Base-by-base conservation (phyloP, 2,329 filamentous ascomycete species). In the Colletotrichum brevisporum region DNA sequence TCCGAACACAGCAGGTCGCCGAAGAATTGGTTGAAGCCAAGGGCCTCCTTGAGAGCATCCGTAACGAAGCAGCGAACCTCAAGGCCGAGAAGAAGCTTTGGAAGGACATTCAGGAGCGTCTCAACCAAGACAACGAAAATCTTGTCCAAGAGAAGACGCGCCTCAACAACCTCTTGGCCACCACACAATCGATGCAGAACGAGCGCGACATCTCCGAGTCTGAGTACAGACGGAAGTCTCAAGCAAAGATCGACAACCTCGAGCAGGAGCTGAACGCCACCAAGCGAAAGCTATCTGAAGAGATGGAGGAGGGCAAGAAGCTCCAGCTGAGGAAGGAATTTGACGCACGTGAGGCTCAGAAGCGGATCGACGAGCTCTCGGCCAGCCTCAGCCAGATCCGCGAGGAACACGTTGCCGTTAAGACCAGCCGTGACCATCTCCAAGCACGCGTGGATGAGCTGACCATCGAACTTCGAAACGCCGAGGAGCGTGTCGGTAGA, bases 31-130 rank as follows among this genome's bases (percentile, higher is more conserved):
- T 98, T 10, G 96, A 98, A 78, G 91, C 92, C 5, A 92, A 91
- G 77, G 92, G 92, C 39, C 83, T 95, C 60, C 85, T 93, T 4
- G 95, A 99, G 76, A 95, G 94, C 76, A 88, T 98, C 80, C 92
- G 94, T 60, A 94, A 94, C 72, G 96, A 99, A 78, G 94, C 91
- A 62, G 91, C 94, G 16, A 98, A 98, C 76, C 88, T 98, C 41
- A 97, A 97, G 79, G 95, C 95, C 0, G 95, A 98, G 80, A 97
- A 97, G 82, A 92, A 94, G 45, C 86, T 99, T 10, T 97, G 93
- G 92, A 97, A 96, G 83, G 94, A 92, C 64, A 97, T 98, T 41
- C 95, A 98, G 78, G 91, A 93, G 71, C 91, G 97, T 60, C 85
- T 98, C 51, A 92, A 89, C 71, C 94, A 96, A 75, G 95, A 98